Base-by-base conservation (phyloP, 2,329 filamentous ascomycete genomes). In the Drechmeria coniospora region DNA sequence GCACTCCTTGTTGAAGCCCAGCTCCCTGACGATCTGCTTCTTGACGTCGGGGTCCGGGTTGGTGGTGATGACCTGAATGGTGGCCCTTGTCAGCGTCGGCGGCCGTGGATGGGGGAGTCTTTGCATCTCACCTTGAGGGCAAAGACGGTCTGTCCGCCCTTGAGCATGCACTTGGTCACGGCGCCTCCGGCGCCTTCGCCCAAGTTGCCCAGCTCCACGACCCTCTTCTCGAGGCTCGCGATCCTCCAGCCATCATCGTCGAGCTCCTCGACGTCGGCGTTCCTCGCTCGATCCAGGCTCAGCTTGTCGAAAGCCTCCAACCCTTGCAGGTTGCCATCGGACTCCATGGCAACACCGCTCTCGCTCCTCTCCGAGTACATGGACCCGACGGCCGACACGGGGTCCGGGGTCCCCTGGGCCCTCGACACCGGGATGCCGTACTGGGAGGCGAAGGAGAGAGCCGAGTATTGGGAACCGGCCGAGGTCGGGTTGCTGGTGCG, bases 11-110 rank as follows among this genome's bases (percentile, higher is more conserved):
- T 98, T 98, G 66, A 95, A 98, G 36, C 81, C 82, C 29, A 98
- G 65, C 53, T 98, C 90, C 47, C 90, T 79, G 34, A 95, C 72
- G 43, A 98, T 98, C 56, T 98, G 90, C 51, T 92, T 94, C 65
- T 94, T 95, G 35, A 95, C 83, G 49, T 94, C 87, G 9, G 90
- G 87, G 43, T 98, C 90, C 2, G 90, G 90, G 49, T 95, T 92
- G 19, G 90, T 94, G 3, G 90, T 98, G 49, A 98, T 98, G 46
- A 98, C 79, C 87, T 92, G 36, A 16, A 7, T 4, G 13, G 10
- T 11, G 5, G 20, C 10, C 20, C 5, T 9, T 21, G 20, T 21
- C 20, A 21, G 20, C n/a, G n/a, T n/a, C n/a, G n/a, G n/a, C n/a
- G n/a, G n/a, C n/a, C n/a, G n/a, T n/a, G n/a, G n/a, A n/a, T n/a